Evolutionary conservation across 1,284 basidiomycete species (phyloP), one percentile per base, ranked within the genome.

Genomic region (Sphagnurus paluster): DNA sequence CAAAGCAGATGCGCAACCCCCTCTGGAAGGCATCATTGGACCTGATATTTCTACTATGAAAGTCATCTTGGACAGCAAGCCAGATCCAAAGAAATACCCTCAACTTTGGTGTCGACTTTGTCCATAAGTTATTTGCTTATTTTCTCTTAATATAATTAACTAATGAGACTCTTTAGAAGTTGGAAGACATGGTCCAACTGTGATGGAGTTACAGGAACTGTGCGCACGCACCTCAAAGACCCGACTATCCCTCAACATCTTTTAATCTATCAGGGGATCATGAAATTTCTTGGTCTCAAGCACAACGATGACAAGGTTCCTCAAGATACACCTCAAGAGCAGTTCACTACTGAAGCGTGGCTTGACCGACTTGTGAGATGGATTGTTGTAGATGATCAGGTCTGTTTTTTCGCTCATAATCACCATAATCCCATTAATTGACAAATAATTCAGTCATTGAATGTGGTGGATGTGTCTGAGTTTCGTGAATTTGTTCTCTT

Each of bases 381-480:
- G 42, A 17, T 37, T 13, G 42, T 37, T 16, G 34, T 44, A 4
- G 34, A 37, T 37, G 42, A 44, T 19, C 42, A 44, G 42, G 42
- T 44, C 11, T 17, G 33, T 36, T 6, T 36, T 7, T 17, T 38
- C 11, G 23, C 10, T 17, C 26, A n/a, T n/a, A n/a, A 10, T n/a
- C n/a, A 14, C 28, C 25, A 11, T 37, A 26, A 20, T n/a, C 36
- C 17, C 14, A 13, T 14, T 11, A 24, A 14, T 16, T 26, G n/a
- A 36, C 5, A 14, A 26, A 13, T 37, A 37, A 3, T 4, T n/a
- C 9, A 44, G 42, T 37, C 42, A 11, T 6, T 44, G 11, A 44
- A 37, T 38, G 34, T 44, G 9, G 21, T 44, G 5, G 35, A 37
- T 16, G 13, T 7, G 10, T 8, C n/a, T 8, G 42, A 44, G 29